A percentile compares a stretch with the other conserved stretches of the same genome.
Conservation (phyloP, 2,329 filamentous ascomycete genomes). For the Alternaria dauci region DNA sequence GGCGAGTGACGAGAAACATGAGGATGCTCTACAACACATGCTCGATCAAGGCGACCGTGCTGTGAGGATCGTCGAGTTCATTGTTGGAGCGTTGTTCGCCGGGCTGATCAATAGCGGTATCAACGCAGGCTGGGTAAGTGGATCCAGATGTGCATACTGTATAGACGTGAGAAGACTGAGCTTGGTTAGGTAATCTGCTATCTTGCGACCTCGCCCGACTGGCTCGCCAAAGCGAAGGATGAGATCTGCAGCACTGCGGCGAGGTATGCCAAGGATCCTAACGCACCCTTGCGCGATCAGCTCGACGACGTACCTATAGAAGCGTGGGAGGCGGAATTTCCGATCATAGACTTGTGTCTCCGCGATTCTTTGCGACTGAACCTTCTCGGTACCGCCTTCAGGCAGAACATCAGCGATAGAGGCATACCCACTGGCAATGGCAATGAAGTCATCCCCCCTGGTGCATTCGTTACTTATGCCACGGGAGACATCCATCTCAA, state of each 20-base stretch:
- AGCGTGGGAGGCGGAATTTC: constrained; percentile 65
- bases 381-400: constrained; percentile 58
- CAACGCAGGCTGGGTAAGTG: constrained; percentile 61
- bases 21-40: constrained; percentile 63
- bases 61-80: constrained; percentile 57
- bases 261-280: constrained; percentile 53
- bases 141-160: neutral
- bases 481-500: constrained; percentile 61
- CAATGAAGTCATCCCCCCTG: constrained; percentile 59
- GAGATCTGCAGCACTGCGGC: constrained; percentile 59
- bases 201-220: constrained; percentile 50
- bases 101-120: constrained; percentile 66
- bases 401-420: constrained; percentile 60
- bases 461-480: constrained; percentile 57
- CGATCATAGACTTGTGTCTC: constrained; percentile 61
- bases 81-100: constrained; percentile 64
- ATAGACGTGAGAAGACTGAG: neutral
- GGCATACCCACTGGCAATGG: constrained; percentile 57
- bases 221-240: constrained; percentile 55
- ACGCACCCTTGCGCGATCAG: constrained; percentile 47
- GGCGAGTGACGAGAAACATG: constrained; percentile 52
- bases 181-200: constrained; percentile 30
- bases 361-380: constrained; percentile 64
- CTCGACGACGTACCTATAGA: constrained; percentile 59
- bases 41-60: constrained; percentile 62